Evolutionary conservation across 2,329 filamentous ascomycete species (phyloP).

Genomic region (Orbilia ellipsospora): DNA sequence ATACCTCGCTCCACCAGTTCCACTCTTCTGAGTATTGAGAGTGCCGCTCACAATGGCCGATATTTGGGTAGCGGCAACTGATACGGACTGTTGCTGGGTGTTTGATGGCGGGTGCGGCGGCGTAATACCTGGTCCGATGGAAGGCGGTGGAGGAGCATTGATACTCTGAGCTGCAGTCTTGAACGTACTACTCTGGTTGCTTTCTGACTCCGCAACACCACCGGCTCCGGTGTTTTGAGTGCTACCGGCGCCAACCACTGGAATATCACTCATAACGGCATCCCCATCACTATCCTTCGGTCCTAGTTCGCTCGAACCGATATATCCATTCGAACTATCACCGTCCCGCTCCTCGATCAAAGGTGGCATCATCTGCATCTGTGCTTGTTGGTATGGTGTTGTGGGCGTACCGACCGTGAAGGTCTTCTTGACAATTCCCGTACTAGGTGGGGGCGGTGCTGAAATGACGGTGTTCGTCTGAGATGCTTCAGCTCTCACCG

Average conservation of each 20-base stretch:
- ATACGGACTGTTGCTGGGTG: not conserved
- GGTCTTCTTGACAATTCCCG: constrained; percentile 7
- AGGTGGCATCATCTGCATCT: constrained; percentile 48
- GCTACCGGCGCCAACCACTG: constrained; percentile 18
- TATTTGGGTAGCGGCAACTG: constrained; percentile 66
- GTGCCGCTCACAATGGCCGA: constrained; percentile 26
- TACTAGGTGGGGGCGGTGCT: constrained; percentile 22
- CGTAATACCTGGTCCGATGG: constrained; percentile 61
- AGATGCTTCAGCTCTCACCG: constrained; percentile 19
- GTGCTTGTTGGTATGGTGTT: constrained; percentile 34
- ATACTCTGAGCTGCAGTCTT: constrained; percentile 66
- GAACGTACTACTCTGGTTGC: constrained; percentile 63
- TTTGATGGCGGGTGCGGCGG: constrained; percentile 7
- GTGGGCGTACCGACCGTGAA: constrained; percentile 22
- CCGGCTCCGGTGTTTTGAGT: constrained; percentile 1
- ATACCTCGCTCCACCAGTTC: constrained; percentile 54
- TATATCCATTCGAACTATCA: constrained; percentile 48
- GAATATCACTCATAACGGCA: constrained; percentile 53
- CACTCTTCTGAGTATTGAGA: constrained; percentile 34
- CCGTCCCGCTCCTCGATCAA: constrained; percentile 38
- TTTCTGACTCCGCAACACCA: constrained; percentile 25
- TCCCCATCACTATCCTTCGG: constrained; percentile 51
- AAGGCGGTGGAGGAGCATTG: constrained; percentile 63
- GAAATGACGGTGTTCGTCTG: constrained; percentile 5
- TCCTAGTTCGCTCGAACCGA: constrained; percentile 42